These are phyloP conservation scores for Colletotrichum spaethianum DNA, from an alignment of 2,329 filamentous ascomycete species.

Conservation along the genomic window DNA sequence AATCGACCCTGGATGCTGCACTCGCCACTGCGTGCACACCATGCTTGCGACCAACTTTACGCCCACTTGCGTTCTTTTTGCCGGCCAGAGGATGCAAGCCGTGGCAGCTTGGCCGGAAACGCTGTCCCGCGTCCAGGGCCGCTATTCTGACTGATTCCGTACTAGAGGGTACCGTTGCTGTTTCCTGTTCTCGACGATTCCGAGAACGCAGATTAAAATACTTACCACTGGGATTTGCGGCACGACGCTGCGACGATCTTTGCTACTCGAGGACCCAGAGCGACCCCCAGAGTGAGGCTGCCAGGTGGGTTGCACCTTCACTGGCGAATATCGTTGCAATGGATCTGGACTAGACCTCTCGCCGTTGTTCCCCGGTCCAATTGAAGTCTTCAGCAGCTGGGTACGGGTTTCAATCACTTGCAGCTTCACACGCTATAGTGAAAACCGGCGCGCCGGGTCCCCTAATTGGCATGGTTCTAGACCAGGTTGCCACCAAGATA, in stretches of 20 bases:
- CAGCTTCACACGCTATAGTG: constrained; percentile 1
- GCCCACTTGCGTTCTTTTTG: constrained; percentile 4
- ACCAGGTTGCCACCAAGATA: constrained; percentile 12
- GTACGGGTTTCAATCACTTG: constrained; percentile 28
- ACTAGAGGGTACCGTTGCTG: neutral
- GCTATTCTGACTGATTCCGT: neutral
- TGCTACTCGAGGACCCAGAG: neutral
- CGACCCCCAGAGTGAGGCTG: constrained; percentile 31
- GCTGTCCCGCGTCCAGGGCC: neutral
- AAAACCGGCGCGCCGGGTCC: constrained; percentile 1
- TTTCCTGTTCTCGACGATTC: constrained; percentile 6
- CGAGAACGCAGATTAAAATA: constrained; percentile 2
- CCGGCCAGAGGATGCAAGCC: neutral
- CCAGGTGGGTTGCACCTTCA: constrained; percentile 3
- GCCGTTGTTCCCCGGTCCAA: constrained; percentile 17
- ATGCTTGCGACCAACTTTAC: neutral
- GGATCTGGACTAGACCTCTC: constrained; percentile 19
- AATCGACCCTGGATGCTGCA: constrained; percentile 10
- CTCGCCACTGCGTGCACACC: constrained; percentile 18
- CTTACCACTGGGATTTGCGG: constrained; percentile 3
- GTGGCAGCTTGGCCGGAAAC: neutral
- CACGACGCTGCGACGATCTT: constrained; percentile 20
- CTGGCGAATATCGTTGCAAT: neutral
- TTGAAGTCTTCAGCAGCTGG: neutral
- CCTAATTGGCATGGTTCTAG: neutral